Percentiles rank a stretch among this genome's conserved stretches.
Conservation (phyloP, 2,329 filamentous ascomycete genomes). For the Chalaropsis thielavioides region DNA sequence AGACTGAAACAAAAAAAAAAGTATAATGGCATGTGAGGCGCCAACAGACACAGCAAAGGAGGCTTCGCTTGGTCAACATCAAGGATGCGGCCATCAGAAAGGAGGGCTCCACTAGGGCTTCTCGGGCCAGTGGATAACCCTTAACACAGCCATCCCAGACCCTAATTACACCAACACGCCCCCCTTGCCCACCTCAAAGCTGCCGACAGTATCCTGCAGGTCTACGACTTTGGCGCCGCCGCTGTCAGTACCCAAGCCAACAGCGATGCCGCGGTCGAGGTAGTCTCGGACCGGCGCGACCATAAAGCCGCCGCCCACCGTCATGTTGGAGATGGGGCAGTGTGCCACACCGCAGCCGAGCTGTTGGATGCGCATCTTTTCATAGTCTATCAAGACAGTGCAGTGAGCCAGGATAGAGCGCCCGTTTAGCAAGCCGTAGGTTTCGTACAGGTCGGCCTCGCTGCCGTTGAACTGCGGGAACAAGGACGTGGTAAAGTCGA, state of each 20-base stretch:
- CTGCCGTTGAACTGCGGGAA: slow-evolving; percentile 39
- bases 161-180: neutral
- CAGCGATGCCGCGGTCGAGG: slow-evolving; percentile 42
- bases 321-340: slow-evolving; percentile 51
- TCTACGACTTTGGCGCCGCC: slow-evolving; percentile 46
- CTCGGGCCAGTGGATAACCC: neutral
- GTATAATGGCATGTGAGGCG: neutral
- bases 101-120: neutral
- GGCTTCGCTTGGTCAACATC: neutral
- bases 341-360: slow-evolving; percentile 46
- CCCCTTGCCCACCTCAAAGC: slow-evolving; percentile 43
- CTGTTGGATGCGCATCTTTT: slow-evolving; percentile 33
- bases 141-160: neutral
- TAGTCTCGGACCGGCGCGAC: slow-evolving; percentile 45
- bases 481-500: slow-evolving; percentile 37
- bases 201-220: slow-evolving; percentile 39
- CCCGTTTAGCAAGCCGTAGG: slow-evolving; percentile 38
- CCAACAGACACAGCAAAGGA: neutral
- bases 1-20: neutral
- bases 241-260: slow-evolving; percentile 52
- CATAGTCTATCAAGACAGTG: slow-evolving; percentile 44
- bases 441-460: slow-evolving; percentile 45
- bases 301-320: slow-evolving; percentile 47
- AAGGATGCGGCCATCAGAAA: slow-evolving; percentile 1
- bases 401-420: slow-evolving; percentile 52